Conservation (phyloP, 2,329 filamentous ascomycete species). For the Pseudogymnoascus sp. region DNA sequence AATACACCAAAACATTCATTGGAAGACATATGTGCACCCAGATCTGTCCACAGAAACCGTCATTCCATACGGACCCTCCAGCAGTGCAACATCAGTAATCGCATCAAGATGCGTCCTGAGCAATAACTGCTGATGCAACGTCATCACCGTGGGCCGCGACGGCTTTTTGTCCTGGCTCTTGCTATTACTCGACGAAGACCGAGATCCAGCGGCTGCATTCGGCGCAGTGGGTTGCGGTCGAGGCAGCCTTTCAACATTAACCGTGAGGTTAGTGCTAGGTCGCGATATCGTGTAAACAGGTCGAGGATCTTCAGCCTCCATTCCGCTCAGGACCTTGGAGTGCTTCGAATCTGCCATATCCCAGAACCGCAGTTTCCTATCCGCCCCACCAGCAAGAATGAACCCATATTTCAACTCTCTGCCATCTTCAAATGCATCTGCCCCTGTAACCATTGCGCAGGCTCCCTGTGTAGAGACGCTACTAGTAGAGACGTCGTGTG, state of each 20-base stretch:
- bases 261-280: constrained; percentile 52
- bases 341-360: constrained; percentile 71
- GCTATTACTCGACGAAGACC: constrained; percentile 25
- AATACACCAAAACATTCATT: constrained; percentile 17
- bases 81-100: constrained; percentile 77
- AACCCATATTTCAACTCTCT: constrained; percentile 72
- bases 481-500: constrained; percentile 53
- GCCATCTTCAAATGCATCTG: constrained; percentile 61
- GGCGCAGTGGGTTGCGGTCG: constrained; percentile 25
- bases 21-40: constrained; percentile 79
- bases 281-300: constrained; percentile 64
- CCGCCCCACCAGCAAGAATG: constrained; percentile 78
- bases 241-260: constrained; percentile 52
- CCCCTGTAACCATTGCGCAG: constrained; percentile 65
- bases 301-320: constrained; percentile 60
- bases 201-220: constrained; percentile 25
- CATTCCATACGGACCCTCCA: constrained; percentile 89
- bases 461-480: constrained; percentile 58
- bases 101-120: constrained; percentile 81
- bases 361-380: constrained; percentile 92
- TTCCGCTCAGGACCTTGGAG: constrained; percentile 73
- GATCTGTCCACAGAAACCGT: constrained; percentile 82
- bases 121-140: constrained; percentile 77
- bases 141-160: constrained; percentile 75
- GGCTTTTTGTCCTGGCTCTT: constrained; percentile 35